Evolutionary conservation across 148 eudicot species (phyloP).

Genomic region (Mesembryanthemum crystallinum): DNA sequence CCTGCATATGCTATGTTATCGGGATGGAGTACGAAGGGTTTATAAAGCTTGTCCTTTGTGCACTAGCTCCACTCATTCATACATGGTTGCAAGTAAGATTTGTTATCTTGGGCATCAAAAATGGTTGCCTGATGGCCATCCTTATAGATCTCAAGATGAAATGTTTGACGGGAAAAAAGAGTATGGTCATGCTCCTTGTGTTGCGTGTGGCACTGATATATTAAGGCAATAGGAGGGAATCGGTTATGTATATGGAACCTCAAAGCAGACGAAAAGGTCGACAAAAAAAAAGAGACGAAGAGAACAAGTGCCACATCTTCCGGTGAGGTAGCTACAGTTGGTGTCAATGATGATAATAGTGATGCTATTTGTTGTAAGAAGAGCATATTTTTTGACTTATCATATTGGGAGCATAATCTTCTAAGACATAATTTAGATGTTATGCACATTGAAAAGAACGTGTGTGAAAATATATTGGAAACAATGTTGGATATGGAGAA

Average conservation of each 20-base stretch:
- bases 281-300: not conserved
- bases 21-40: not conserved
- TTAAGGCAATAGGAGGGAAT: not conserved
- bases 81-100: not conserved
- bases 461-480: constrained; percentile 15
- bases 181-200: not conserved
- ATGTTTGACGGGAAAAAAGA: too few species aligned
- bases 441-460: constrained; percentile 33
- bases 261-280: not conserved
- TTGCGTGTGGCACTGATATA: not conserved
- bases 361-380: constrained; percentile 6
- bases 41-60: not conserved
- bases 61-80: not conserved
- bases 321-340: not conserved
- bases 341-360: not conserved
- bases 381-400: constrained; percentile 13
- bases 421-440: constrained; percentile 25
- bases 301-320: not conserved
- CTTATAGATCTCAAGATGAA: too few species aligned
- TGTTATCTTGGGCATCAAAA: not conserved
- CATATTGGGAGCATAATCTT: constrained; percentile 22
- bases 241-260: not conserved
- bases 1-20: constrained; percentile 2
- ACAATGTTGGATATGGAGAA: constrained; percentile 16
- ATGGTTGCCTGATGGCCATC: not conserved